Evolutionary conservation across 2,329 filamentous ascomycete genomes (phyloP).

Genomic region (Trichophyton mentagrophytes): DNA sequence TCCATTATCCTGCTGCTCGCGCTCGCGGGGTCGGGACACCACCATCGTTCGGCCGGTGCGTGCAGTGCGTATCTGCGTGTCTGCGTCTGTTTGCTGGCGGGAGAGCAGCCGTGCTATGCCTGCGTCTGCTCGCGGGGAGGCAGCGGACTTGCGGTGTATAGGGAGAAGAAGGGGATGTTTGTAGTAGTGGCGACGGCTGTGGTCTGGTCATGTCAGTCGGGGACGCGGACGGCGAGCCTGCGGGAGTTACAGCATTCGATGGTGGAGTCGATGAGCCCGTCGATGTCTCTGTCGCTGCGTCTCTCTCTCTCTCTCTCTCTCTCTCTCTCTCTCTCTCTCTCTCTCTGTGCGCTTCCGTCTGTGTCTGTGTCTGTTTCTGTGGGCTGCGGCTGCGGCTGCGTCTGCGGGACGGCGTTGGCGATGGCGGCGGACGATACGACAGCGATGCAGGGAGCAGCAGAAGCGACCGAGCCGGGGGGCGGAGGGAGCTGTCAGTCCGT

Average conservation of each 20-base stretch:
- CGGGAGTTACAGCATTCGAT: neutral
- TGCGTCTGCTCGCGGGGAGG: neutral
- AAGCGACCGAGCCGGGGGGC: no score
- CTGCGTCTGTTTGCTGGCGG: conserved; percentile 10
- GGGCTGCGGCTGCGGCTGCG: neutral
- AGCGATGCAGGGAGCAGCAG: neutral
- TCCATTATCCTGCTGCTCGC: conserved; percentile 21
- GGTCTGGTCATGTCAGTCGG: conserved; percentile 17
- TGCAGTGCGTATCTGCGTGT: conserved; percentile 7
- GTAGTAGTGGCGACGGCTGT: conserved; percentile 6
- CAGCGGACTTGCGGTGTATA: conserved; percentile 9
- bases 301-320: no score
- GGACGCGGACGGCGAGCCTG: conserved; percentile 1
- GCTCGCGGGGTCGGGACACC: conserved; percentile 20
- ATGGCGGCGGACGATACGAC: neutral
- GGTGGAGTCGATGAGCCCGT: neutral
- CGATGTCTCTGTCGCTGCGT: neutral
- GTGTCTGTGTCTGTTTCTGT: no score
- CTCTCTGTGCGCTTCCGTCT: no score
- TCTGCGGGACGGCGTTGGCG: neutral
- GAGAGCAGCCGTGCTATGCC: conserved; percentile 4
- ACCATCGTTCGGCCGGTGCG: conserved; percentile 22
- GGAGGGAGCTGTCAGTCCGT: neutral
- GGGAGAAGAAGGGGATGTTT: conserved; percentile 14
- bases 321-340: no score